phyloP scores from a whole-genome alignment of 768 basidiomycete species.

The Lactarius psammicola region DNA sequence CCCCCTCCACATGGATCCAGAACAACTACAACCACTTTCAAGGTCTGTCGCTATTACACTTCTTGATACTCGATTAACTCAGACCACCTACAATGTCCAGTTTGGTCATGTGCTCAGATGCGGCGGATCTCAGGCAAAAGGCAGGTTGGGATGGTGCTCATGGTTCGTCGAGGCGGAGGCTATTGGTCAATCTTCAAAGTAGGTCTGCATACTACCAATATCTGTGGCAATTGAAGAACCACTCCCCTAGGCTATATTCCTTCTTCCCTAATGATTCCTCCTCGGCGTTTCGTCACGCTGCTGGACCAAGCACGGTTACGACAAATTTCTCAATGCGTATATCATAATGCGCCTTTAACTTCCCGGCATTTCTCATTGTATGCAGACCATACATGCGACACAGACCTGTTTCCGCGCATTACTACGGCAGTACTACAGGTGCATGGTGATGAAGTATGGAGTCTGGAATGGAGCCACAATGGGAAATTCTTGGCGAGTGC shows the following conservation, averaged over 20 bases:
- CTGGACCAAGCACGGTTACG: slow-evolving; percentile 80
- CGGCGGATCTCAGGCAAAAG: slow-evolving; percentile 75
- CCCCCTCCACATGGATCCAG: slow-evolving; percentile 72
- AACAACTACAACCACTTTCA: slow-evolving; percentile 82
- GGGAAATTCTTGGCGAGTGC: slow-evolving; percentile 83
- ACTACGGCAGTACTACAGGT: slow-evolving; percentile 84
- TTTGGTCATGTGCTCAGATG: slow-evolving; percentile 83
- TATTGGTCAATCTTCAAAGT: slow-evolving; percentile 86
- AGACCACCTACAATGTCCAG: slow-evolving; percentile 19
- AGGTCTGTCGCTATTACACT: slow-evolving; percentile 51
- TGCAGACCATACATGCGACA: slow-evolving; percentile 79
- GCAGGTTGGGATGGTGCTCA: slow-evolving; percentile 89
- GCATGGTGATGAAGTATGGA: slow-evolving; percentile 95
- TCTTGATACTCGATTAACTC: not conserved
- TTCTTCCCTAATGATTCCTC: slow-evolving; percentile 89
- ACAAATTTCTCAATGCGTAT: slow-evolving; percentile 80
- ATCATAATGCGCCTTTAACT: slow-evolving; percentile 72
- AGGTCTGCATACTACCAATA: slow-evolving; percentile 29
- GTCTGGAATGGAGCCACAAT: slow-evolving; percentile 91
- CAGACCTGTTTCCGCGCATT: slow-evolving; percentile 76
- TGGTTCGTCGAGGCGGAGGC: slow-evolving; percentile 69
- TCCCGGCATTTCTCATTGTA: slow-evolving; percentile 74
- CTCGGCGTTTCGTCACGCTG: slow-evolving; percentile 79
- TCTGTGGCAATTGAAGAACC: not conserved
- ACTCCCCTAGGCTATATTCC: slow-evolving; percentile 75